A percentile compares a stretch with the other conserved stretches of the same genome.
phyloP scores from a whole-genome alignment of 1,284 basidiomycete genomes.

The Athelia psychrophila region DNA sequence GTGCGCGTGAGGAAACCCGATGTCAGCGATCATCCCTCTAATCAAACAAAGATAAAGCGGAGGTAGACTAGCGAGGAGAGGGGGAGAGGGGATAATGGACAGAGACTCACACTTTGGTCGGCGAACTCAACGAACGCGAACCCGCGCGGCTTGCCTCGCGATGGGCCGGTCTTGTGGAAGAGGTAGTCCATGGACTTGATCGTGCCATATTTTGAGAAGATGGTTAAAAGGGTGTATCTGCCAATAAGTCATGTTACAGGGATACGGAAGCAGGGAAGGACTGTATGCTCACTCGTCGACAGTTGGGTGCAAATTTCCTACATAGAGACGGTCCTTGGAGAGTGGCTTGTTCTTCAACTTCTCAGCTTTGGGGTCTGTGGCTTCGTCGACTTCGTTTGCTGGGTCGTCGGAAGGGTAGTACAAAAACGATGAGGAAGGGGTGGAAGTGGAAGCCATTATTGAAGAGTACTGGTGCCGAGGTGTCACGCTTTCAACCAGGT shows the following conservation, averaged over 20 bases:
- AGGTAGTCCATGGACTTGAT: constrained; percentile 91
- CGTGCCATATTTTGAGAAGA: constrained; percentile 91
- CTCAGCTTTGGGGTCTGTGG: neutral
- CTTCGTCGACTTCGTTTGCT: neutral
- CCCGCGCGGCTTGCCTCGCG: constrained; percentile 90
- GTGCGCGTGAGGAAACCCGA: constrained; percentile 36
- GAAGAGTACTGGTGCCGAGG: no score
- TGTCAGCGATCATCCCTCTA: constrained; percentile 37
- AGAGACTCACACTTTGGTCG: constrained; percentile 69
- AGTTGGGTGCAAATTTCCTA: constrained; percentile 86
- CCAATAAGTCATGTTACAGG: no score
- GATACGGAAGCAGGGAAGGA: no score
- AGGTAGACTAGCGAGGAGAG: constrained; percentile 3
- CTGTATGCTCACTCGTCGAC: constrained; percentile 68
- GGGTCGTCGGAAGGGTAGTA: neutral
- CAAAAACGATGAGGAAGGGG: neutral
- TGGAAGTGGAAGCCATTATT: neutral
- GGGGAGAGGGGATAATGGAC: constrained; percentile 8
- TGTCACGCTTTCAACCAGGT: no score
- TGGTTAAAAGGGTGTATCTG: constrained; percentile 75
- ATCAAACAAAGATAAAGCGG: no score
- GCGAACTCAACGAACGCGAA: constrained; percentile 94
- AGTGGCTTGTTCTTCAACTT: constrained; percentile 17
- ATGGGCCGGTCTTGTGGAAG: constrained; percentile 89
- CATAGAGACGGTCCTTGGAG: constrained; percentile 76